A percentile compares a stretch with the other conserved stretches of the same genome.
Evolutionary conservation across 202 grass and related monocot genomes (phyloP).

Genomic region (Dendrocalamus latiflorus): DNA sequence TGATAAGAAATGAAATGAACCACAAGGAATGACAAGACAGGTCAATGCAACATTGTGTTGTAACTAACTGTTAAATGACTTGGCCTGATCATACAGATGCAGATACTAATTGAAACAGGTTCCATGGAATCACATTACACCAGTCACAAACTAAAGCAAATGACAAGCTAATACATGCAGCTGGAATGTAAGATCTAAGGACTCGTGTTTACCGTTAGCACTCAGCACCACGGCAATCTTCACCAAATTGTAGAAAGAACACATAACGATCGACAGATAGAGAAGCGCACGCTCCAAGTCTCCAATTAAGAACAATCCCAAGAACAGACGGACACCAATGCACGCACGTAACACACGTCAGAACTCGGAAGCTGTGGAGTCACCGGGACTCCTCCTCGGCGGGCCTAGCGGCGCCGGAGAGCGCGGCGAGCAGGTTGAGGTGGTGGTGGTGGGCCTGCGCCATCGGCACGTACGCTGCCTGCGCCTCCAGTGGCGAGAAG

Average conservation of each 20-base stretch:
- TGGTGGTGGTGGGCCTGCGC: constrained; percentile 51
- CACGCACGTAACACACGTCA: no score
- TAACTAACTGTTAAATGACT: background rate
- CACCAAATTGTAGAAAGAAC: background rate
- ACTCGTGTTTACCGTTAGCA: constrained; percentile 28
- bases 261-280: background rate
- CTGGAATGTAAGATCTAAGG: constrained; percentile 2
- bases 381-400: constrained; percentile 50
- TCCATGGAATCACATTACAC: background rate
- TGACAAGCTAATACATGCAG: background rate
- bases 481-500: no score
- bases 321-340: no score
- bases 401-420: constrained; percentile 38
- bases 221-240: background rate
- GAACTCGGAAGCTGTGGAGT: background rate
- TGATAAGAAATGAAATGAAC: background rate
- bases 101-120: constrained; percentile 8
- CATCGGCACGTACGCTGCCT: no score
- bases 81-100: background rate
- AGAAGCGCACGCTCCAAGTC: background rate
- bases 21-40: background rate
- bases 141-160: no score
- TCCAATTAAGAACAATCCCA: background rate
- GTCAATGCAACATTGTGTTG: background rate
- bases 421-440: constrained; percentile 54